Evolutionary conservation across 306 rosid species (phyloP).

Genomic region (Dalbergia cultrata): DNA sequence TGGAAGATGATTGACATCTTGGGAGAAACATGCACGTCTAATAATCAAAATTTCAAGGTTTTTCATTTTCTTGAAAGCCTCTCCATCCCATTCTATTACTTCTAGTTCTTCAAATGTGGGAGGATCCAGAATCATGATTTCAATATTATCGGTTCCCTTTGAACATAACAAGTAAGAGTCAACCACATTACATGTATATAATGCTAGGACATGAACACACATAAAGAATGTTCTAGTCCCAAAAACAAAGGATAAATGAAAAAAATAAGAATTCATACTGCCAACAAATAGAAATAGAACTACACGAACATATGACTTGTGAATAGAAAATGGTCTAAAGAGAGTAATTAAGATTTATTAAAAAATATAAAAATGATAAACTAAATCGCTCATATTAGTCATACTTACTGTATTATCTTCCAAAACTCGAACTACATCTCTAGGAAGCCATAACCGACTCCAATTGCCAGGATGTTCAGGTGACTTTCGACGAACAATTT

Average conservation of each 20-base stretch:
- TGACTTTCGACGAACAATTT: neutral
- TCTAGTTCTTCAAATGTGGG: neutral
- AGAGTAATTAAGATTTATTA: neutral
- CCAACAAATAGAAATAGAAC: too few relatives aligned
- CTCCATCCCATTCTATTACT: conserved; percentile 25
- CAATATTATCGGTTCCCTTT: conserved; percentile 11
- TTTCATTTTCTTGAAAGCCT: conserved; percentile 33
- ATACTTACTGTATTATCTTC: conserved; percentile 11
- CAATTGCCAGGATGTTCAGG: neutral
- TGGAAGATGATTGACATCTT: neutral
- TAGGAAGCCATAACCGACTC: conserved; percentile 34
- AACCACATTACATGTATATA: neutral
- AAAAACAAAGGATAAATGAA: too few relatives aligned
- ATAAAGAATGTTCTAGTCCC: neutral
- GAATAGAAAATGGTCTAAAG: neutral
- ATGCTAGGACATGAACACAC: neutral
- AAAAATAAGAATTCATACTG: too few relatives aligned
- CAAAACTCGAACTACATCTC: conserved; percentile 32
- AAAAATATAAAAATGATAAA: neutral
- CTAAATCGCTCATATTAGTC: neutral
- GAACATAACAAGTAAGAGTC: neutral
- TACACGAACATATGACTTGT: too few relatives aligned
- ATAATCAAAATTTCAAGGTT: conserved; percentile 28
- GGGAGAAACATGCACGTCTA: neutral
- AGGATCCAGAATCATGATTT: conserved; percentile 21